Conservation (phyloP, 257 asterid species). For the Solanum appendiculatum region DNA sequence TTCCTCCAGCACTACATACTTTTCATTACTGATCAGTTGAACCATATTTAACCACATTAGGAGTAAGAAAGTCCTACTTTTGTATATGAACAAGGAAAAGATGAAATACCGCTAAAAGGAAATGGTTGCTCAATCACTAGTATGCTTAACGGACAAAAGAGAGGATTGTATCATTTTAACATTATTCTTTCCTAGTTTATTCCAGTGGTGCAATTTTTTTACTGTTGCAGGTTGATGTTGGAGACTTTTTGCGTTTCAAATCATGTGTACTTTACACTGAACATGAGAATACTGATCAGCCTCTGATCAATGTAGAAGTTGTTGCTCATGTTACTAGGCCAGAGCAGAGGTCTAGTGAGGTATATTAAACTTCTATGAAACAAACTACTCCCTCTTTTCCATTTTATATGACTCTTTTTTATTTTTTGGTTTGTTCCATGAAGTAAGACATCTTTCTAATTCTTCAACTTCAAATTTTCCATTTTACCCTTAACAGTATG, state of each 20-base stretch:
- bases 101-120: not conserved
- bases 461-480: not conserved
- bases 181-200: not conserved
- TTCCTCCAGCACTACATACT: not conserved
- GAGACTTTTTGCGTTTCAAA: slow-evolving; percentile 87
- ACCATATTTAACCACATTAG: not conserved
- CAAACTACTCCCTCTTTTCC: not conserved
- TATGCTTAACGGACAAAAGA: not conserved
- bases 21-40: not conserved
- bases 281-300: slow-evolving; percentile 51
- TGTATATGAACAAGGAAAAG: not conserved
- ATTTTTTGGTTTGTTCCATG: not conserved
- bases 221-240: slow-evolving; percentile 82
- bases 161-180: not conserved
- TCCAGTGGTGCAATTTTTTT: not conserved
- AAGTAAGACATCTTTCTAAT: not conserved
- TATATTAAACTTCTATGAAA: slow-evolving; percentile 12
- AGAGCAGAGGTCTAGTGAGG: slow-evolving; percentile 91
- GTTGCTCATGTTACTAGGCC: slow-evolving; percentile 97
- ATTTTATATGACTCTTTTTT: not conserved
- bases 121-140: not conserved
- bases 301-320: slow-evolving; percentile 74
- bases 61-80: not conserved
- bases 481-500: not conserved
- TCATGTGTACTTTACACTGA: slow-evolving; percentile 86